phyloP scores from a whole-genome alignment of 2,329 filamentous ascomycete species.

The Phaeophleospora eucalypticola region DNA sequence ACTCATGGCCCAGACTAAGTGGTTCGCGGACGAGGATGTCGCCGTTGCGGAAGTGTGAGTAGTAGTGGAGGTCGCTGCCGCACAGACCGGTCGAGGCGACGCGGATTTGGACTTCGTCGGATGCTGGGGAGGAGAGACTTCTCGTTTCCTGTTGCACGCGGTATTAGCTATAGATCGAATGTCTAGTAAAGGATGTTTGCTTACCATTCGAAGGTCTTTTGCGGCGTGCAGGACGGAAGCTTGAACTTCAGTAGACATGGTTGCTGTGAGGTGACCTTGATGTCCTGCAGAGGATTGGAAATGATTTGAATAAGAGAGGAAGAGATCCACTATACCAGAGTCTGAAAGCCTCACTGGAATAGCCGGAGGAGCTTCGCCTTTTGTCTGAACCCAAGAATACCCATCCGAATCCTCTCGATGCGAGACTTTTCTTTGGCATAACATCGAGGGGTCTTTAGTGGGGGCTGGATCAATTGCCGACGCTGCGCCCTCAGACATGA shows the following conservation, averaged over 20 bases:
- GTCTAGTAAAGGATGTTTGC: slow-evolving; percentile 13
- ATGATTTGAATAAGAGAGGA: too few relatives aligned
- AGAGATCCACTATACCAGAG: background rate
- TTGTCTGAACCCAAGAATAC: background rate
- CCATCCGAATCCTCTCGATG: too few relatives aligned
- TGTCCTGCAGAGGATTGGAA: background rate
- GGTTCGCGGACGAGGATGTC: slow-evolving; percentile 78
- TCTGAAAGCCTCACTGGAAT: background rate
- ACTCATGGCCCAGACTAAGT: slow-evolving; percentile 75
- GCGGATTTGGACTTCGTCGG: slow-evolving; percentile 59
- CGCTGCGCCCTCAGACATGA: background rate
- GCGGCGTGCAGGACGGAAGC: slow-evolving; percentile 57
- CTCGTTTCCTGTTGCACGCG: slow-evolving; percentile 48
- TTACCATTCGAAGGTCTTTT: slow-evolving; percentile 57
- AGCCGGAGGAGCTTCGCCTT: background rate
- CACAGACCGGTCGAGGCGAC: slow-evolving; percentile 66
- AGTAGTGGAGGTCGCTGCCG: slow-evolving; percentile 77
- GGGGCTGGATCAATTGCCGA: background rate
- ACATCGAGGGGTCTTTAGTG: background rate
- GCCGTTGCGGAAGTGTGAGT: slow-evolving; percentile 79
- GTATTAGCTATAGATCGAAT: background rate
- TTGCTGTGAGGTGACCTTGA: slow-evolving; percentile 4
- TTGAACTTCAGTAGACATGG: slow-evolving; percentile 37
- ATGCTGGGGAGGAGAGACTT: slow-evolving; percentile 42
- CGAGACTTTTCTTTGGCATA: background rate